Percentiles rank a stretch among this genome's conserved stretches.
phyloP scores from a whole-genome alignment of 805 yeast species.

The Metschnikowia aberdeeniae region DNA sequence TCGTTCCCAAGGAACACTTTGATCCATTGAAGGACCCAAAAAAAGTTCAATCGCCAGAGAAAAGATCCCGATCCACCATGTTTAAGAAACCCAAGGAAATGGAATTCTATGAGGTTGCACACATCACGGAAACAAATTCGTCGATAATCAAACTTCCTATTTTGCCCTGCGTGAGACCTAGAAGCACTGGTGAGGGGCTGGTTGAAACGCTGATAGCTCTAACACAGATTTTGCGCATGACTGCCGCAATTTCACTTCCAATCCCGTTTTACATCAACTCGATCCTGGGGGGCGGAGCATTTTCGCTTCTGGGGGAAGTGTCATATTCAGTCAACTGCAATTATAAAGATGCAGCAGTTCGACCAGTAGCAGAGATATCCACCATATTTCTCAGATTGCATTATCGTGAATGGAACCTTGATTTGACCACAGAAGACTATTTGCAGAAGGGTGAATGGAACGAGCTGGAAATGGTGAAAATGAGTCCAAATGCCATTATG shows the following conservation, averaged over 20 bases:
- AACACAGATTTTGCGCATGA: neutral
- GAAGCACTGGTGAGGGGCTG: constrained; percentile 6
- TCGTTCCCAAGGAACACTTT: constrained; percentile 9
- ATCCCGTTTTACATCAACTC: constrained; percentile 5
- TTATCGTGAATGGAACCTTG: constrained; percentile 10
- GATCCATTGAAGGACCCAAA: neutral
- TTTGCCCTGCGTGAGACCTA: constrained; percentile 9
- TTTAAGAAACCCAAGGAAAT: neutral
- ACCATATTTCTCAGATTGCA: constrained; percentile 5
- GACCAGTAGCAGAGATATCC: constrained; percentile 12
- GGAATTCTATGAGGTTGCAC: constrained; percentile 5
- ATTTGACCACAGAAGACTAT: neutral
- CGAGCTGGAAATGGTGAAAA: constrained; percentile 1
- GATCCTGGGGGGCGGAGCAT: neutral
- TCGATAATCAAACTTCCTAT: constrained; percentile 7
- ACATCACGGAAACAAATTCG: constrained; percentile 2
- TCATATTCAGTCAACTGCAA: constrained; percentile 9
- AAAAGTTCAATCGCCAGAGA: neutral
- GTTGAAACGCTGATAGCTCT: constrained; percentile 8
- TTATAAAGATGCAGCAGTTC: constrained; percentile 2
- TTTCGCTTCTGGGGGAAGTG: neutral
- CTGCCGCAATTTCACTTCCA: constrained; percentile 2
- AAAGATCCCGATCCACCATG: neutral
- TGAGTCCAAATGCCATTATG: constrained; percentile 9
- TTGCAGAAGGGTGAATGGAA: constrained; percentile 7